Conservation (phyloP, 192 early-diverging fungal species). For the Coemansia sp. region DNA sequence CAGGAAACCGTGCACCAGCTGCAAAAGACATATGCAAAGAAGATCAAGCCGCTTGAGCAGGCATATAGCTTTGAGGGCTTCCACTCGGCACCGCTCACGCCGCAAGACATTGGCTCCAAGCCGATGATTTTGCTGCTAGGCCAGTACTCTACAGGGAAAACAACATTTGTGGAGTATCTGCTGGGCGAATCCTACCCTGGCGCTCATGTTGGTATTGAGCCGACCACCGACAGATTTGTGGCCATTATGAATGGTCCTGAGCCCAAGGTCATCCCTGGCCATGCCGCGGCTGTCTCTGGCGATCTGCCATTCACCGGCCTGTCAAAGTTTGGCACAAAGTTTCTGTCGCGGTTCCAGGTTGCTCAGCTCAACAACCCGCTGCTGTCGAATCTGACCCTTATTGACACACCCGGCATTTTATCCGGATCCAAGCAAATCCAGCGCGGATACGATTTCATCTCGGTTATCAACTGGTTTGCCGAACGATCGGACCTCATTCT, state of each 20-base stretch:
- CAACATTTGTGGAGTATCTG: conserved; percentile 77
- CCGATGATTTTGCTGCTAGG: conserved; percentile 85
- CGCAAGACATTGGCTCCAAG: conserved; percentile 80
- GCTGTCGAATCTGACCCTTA: conserved; percentile 77
- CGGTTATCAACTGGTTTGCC: conserved; percentile 83
- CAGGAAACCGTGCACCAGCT: conserved; percentile 60
- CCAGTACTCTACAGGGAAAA: conserved; percentile 87
- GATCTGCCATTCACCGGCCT: conserved; percentile 81
- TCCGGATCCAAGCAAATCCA: conserved; percentile 84
- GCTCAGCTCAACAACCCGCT: conserved; percentile 74
- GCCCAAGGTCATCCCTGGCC: conserved; percentile 78
- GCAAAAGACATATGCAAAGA: conserved; percentile 66
- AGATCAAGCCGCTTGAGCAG: conserved; percentile 71
- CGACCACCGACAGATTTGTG: conserved; percentile 84
- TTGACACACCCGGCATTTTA: conserved; percentile 90
- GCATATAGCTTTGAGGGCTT: conserved; percentile 78
- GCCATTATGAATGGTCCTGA: conserved; percentile 77
- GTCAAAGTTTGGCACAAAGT: conserved; percentile 75
- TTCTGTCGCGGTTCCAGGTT: conserved; percentile 81
- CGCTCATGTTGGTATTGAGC: conserved; percentile 82
- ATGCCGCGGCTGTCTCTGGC: conserved; percentile 79
- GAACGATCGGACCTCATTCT: conserved; percentile 81
- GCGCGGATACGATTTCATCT: conserved; percentile 78
- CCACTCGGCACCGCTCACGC: conserved; percentile 74
- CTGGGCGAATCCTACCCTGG: conserved; percentile 78